Evolutionary conservation across 2,329 filamentous ascomycete genomes (phyloP).

Genomic region (Hypomyces perniciosus): DNA sequence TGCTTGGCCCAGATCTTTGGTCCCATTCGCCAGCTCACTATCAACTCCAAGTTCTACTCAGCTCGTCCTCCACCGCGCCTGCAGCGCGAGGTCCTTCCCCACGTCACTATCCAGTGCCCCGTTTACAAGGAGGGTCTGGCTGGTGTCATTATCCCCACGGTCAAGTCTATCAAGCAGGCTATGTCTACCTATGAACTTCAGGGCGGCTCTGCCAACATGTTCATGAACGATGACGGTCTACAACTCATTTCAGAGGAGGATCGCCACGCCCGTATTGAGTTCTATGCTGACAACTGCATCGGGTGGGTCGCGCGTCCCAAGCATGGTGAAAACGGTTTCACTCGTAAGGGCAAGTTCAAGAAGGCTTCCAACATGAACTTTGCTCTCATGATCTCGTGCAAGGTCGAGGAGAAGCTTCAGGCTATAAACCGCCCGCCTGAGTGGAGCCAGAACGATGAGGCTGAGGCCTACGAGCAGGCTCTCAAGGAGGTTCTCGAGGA

Average conservation of each 20-base stretch:
- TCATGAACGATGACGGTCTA: conserved; percentile 70
- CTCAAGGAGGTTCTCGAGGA: conserved; percentile 62
- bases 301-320: conserved; percentile 63
- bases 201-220: conserved; percentile 72
- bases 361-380: conserved; percentile 72
- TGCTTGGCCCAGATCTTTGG: conserved; percentile 71
- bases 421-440: conserved; percentile 48
- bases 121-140: conserved; percentile 80
- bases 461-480: conserved; percentile 57
- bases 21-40: conserved; percentile 63
- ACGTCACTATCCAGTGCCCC: conserved; percentile 78
- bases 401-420: conserved; percentile 63
- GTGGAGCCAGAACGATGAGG: conserved; percentile 66
- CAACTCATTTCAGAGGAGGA: conserved; percentile 61
- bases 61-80: conserved; percentile 61
- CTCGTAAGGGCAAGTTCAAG: conserved; percentile 60
- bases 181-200: conserved; percentile 73
- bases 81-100: conserved; percentile 52
- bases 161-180: conserved; percentile 70
- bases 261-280: conserved; percentile 57
- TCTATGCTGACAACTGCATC: conserved; percentile 63
- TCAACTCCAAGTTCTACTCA: conserved; percentile 79
- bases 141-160: conserved; percentile 69
- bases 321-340: conserved; percentile 57
- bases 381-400: conserved; percentile 60